These are phyloP conservation scores for Linum tenue DNA, from an alignment of 345 rosid genomes.

Conservation along the genomic window DNA sequence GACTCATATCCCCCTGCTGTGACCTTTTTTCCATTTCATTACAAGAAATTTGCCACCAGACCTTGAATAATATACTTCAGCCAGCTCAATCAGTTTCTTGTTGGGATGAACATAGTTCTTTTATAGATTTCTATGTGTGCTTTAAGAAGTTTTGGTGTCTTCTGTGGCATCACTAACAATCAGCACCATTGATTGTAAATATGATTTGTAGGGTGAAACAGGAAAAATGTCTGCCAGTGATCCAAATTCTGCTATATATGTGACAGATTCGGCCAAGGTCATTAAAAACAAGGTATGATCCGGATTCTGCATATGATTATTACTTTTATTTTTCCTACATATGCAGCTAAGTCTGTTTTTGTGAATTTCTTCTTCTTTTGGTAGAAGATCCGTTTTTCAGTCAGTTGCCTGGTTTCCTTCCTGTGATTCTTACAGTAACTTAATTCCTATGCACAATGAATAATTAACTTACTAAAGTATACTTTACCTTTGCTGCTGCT, in stretches of 20 bases:
- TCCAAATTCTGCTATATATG: slow-evolving; percentile 90
- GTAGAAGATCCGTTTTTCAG: too few relatives aligned
- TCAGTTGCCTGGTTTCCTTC: too few relatives aligned
- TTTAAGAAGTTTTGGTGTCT: too few relatives aligned
- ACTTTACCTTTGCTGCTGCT: too few relatives aligned
- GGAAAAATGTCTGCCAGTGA: slow-evolving; percentile 99
- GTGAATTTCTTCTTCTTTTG: too few relatives aligned
- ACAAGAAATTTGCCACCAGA: not conserved
- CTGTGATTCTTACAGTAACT: too few relatives aligned
- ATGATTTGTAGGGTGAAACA: slow-evolving; percentile 60
- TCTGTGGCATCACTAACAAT: not conserved
- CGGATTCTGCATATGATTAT: not conserved
- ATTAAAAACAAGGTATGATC: slow-evolving; percentile 65
- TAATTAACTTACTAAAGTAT: too few relatives aligned
- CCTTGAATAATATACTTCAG: not conserved
- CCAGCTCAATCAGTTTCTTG: not conserved
- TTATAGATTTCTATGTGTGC: too few relatives aligned
- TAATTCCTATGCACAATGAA: too few relatives aligned
- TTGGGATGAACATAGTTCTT: too few relatives aligned
- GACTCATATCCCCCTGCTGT: not conserved
- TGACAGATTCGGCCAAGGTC: slow-evolving; percentile 72
- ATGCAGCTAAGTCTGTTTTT: too few relatives aligned
- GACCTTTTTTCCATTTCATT: too few relatives aligned
- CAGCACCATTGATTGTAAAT: not conserved
- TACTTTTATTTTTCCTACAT: not conserved